Conservation (phyloP, 2,329 filamentous ascomycete genomes). For the Fusarium buharicum region DNA sequence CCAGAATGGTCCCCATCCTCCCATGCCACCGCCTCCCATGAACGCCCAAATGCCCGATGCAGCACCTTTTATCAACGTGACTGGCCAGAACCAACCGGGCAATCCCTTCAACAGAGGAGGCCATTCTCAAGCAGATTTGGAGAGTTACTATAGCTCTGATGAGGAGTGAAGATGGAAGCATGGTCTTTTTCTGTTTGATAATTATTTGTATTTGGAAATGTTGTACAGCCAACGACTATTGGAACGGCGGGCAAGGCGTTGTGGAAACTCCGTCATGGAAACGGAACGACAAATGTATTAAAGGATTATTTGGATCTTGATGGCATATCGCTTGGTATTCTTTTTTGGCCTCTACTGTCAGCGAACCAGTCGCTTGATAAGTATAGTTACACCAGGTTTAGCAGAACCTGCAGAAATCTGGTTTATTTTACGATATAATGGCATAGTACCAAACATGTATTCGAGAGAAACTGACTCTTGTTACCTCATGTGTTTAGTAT, state of each 20-base stretch:
- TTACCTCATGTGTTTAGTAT: not conserved
- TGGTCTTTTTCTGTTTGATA: slow-evolving; percentile 2
- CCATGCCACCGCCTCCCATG: slow-evolving; percentile 35
- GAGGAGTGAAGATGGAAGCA: not conserved
- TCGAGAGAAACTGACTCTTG: too few relatives aligned
- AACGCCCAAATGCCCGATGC: slow-evolving; percentile 25
- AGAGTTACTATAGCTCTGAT: slow-evolving; percentile 20
- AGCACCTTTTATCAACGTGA: slow-evolving; percentile 41
- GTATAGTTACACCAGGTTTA: not conserved
- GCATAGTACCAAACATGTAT: not conserved
- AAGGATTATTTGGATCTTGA: slow-evolving; percentile 1
- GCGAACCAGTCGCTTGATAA: slow-evolving; percentile 2
- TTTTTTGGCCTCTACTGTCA: not conserved
- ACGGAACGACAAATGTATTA: slow-evolving; percentile 12
- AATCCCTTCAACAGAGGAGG: slow-evolving; percentile 22
- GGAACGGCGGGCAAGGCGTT: slow-evolving; percentile 35
- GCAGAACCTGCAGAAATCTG: not conserved
- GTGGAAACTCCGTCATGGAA: slow-evolving; percentile 2
- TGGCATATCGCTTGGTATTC: slow-evolving; percentile 7
- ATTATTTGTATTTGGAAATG: slow-evolving; percentile 6
- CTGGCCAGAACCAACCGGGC: slow-evolving; percentile 38
- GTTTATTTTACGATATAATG: slow-evolving; percentile 6
- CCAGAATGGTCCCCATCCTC: too few relatives aligned
- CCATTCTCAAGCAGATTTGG: slow-evolving; percentile 2
- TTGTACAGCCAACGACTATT: slow-evolving; percentile 29